Evolutionary conservation across 352 stramenopile genomes (phyloP), one percentile per base, ranked within the genome.

Genomic region (Blastocystis sp.): DNA sequence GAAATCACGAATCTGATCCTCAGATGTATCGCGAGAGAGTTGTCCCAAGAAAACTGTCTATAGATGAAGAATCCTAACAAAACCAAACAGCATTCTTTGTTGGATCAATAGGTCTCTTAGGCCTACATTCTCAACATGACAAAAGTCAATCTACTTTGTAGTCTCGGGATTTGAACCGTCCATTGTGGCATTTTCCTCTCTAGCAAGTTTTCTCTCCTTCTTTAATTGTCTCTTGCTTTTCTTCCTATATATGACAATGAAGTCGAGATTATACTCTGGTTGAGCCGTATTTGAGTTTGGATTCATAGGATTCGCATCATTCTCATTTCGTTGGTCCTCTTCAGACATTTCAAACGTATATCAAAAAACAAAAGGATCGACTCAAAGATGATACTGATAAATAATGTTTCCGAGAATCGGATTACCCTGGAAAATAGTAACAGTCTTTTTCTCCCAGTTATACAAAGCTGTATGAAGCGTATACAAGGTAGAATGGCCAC

Each of bases 381-480:
- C 39, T 78, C 59, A 78, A 78, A 78, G 66, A 6, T 78, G 32
- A 85, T 78, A 78, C 42, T 85, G 54, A 19, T 58, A 19, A 78
- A 39, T 49, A 14, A 85, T 56, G 35, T 75, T 66, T 39, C 42
- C 29, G 24, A 85, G 52, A 16, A 85, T 85, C 3, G 74, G 74
- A 27, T 85, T 85, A 24, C 74, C 54, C 59, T 85, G 16, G 35
- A 49, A 85, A 43, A 85, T 85, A 43, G 74, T 85, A n/a, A 78
- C 59, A 1, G 54, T 75, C 37, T 67, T 67, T 39, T 85, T 52
- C 54, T 85, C 59, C 59, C 54, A 75, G 46, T 67, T 42, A 49
- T 75, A 75, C 0, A 75, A 16, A 9, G 35, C 46, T 16, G 74
- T 85, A 43, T 85, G 74, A 16, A 85, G 57, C 14, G 74, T 85